Percentiles rank a stretch among this genome's conserved stretches.
These are phyloP conservation scores for Trichophyton simii DNA, from an alignment of 2,329 filamentous ascomycete genomes.

Conservation along the genomic window DNA sequence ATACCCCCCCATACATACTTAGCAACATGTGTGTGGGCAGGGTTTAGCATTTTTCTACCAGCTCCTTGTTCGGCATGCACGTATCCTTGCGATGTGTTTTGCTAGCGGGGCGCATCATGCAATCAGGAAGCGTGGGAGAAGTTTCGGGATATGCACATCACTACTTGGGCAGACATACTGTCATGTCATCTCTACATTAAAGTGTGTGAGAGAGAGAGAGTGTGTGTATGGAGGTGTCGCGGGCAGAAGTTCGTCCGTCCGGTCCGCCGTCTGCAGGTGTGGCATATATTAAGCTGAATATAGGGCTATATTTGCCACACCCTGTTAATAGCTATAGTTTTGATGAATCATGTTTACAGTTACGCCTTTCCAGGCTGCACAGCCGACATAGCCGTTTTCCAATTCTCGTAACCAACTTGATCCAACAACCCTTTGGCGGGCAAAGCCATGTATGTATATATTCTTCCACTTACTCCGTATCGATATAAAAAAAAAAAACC, in stretches of 20 bases:
- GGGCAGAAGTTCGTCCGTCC: no score
- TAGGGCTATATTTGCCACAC: no score
- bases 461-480: not conserved
- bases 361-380: not conserved
- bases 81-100: not conserved
- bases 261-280: no score
- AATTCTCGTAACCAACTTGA: not conserved
- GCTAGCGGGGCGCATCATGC: not conserved
- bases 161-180: not conserved
- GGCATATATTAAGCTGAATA: no score
- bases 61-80: not conserved
- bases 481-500: not conserved
- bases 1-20: not conserved
- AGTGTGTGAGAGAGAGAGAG: no score
- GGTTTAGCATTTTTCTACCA: not conserved
- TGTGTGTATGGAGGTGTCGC: no score
- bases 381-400: not conserved
- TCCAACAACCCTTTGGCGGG: not conserved
- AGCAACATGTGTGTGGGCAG: not conserved
- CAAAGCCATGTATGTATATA: not conserved
- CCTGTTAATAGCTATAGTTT: no score
- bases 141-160: slow-evolving; percentile 1
- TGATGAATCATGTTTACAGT: not conserved
- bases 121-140: not conserved
- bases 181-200: no score